A percentile compares a stretch with the other conserved stretches of the same genome.
phyloP scores from a whole-genome alignment of 140 eudicot species.

The Senecio squalidus region DNA sequence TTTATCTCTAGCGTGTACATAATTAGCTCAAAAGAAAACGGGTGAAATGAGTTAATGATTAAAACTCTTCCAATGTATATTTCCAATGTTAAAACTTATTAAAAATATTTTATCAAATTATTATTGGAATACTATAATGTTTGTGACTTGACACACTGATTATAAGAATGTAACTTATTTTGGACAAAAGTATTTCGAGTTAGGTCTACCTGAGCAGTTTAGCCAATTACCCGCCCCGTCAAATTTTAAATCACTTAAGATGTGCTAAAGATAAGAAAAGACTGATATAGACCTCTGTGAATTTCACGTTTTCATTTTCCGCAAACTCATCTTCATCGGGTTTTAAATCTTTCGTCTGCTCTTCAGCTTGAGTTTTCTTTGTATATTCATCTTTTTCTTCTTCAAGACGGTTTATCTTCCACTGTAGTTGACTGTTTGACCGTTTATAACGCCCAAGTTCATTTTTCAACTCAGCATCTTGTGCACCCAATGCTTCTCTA shows the following conservation, averaged over 20 bases:
- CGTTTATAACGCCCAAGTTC: constrained; percentile 55
- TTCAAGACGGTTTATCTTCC: constrained; percentile 51
- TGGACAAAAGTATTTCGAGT: too few species aligned
- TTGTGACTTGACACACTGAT: too few species aligned
- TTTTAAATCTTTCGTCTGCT: constrained; percentile 19
- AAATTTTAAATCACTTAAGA: constrained; percentile 5
- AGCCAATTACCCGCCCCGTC: too few species aligned
- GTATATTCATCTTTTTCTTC: constrained; percentile 42
- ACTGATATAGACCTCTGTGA: constrained; percentile 29
- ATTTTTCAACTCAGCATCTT: constrained; percentile 58
- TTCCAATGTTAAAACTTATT: too few species aligned
- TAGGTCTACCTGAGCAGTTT: too few species aligned
- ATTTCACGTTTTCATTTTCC: constrained; percentile 18
- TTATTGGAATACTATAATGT: too few species aligned
- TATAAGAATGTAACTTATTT: too few species aligned
- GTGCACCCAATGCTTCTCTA: constrained; percentile 58
- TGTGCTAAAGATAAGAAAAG: background rate
- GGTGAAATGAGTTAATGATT: too few species aligned
- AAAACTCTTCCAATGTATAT: too few species aligned
- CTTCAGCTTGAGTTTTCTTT: constrained; percentile 40
- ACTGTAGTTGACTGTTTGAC: constrained; percentile 49
- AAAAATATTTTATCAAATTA: too few species aligned
- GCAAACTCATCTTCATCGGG: constrained; percentile 10
- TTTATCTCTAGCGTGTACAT: too few species aligned
- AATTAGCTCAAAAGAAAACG: too few species aligned